Base-by-base conservation (phyloP, 352 stramenopile species). In the Globisporangium sylvaticum region DNA sequence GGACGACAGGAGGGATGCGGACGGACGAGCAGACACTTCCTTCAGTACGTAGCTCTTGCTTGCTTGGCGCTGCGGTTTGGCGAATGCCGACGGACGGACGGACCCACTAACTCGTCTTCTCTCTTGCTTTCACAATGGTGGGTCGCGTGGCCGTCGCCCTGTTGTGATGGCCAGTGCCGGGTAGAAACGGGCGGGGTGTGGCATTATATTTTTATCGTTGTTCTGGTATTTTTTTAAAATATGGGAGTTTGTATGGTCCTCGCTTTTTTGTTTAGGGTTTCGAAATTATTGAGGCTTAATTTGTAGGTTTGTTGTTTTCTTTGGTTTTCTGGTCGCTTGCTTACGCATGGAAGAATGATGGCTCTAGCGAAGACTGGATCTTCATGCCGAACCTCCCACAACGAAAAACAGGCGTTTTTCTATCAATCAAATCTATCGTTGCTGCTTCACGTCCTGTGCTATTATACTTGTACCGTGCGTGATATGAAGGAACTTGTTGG, bases 101-200 rank as follows among this genome's bases (percentile, higher is more conserved):
- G 34, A 42, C 34, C 34, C 34, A 42, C 34, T 42, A 10, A 39
- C 32, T 39, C 34, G 8, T 34, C 31, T 18, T 14, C 6, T 70
- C 71, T 70, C 63, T 70, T 69, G 48, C 34, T 58, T 34, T 65
- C 37, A 46, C 15, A 42, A 42, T 42, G 37, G 37, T 48, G 34
- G 15, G 22, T 65, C 50, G 24, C 48, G 71, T 31, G 75, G 31
- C 10, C 34, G 34, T 62, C 44, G 56, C 20, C 15, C 48, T 12
- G n/a, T 62, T 62, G 32, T 50, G 55, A 55, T 15, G 34, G 20
- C n/a, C 61, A 66, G 20, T 50, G 15, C 34, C 52, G 46, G 31
- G 50, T 9, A 81, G 24, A 31, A 46, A 57, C 50, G 24, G 50
- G 50, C 50, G 50, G n/a, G 22, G n/a, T 1, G 24, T 32, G 50